Base-by-base conservation (phyloP, 2,329 filamentous ascomycete genomes). In the Neodidymelliopsis sp. region DNA sequence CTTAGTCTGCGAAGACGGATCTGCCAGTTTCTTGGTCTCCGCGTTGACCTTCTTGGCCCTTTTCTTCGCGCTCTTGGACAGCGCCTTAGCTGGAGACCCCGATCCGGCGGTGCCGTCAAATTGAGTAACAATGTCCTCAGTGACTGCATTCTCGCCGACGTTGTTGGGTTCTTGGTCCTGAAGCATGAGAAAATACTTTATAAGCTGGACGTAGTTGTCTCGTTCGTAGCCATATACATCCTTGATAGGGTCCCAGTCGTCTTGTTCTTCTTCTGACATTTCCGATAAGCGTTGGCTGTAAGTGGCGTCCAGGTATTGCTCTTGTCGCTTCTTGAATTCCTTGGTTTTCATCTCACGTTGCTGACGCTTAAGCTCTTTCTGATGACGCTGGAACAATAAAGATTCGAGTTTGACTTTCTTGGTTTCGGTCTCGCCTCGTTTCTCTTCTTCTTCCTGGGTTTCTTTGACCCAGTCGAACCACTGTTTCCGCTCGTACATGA, bases 341-440 rank as follows among this genome's bases (percentile, higher is more conserved):
- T 70, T 75, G 18, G 65, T 60, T 36, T 71, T 68, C 43, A 74
- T 57, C n/a, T 70, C 69, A 10, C 64, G 66, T 30, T 77, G 62
- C 20, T 75, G 74, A n/a, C 66, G 60, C 34, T 76, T 59, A 29
- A 76, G 59, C 30, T 77, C 75, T 49, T 76, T 77, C 63, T 71
- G 74, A 55, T 81, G 75, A 5, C 79, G 69, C 52, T 71, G 76
- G 53, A 80, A 79, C 56, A 81, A 62, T 12, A 74, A 71, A 3
- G 77, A 75, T 56, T 81, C 78, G 25, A 73, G 67, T 57, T 79
- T 79, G 40, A 79, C 68, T 54, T 79, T 80, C 62, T 75, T 77
- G 34, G 75, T 75, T 58, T 81, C 79, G 33, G 74, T 78, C 33
- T 80, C 77, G 20, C 75, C 74, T 4, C 60, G 69, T 18, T 63